Base-by-base conservation (phyloP, 345 rosid genomes). In the Capsella bursapastoris region DNA sequence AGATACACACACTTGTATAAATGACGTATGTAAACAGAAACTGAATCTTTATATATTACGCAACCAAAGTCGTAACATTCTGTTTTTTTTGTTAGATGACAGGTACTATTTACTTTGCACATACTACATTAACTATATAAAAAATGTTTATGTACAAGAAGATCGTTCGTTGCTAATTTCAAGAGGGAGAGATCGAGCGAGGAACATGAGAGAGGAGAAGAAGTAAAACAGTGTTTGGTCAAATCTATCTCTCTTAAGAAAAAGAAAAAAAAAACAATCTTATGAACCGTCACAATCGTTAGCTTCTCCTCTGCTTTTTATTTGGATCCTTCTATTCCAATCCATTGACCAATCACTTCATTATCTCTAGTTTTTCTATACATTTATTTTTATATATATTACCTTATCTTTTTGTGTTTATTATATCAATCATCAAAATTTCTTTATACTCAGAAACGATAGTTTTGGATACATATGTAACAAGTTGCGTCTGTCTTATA, bases 301-400 rank as follows among this genome's bases (percentile, higher is more conserved):
- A 34, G 71, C 67, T 77, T 77, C 74, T 34, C 34, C 32, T 75
- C 61, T 70, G 53, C 71, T 77, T 72, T 77, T 72, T 58, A 16
- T 71, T 71, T 78, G 73, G 77, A 72, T 72, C 69, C 81, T 78
- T 78, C 73, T 60, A 66, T 78, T 72, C 81, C 73, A 78, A 65
- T 78, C 4, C 81, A 66, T 78, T 78, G 81, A 78, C 81, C 81
- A 72, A 78, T 78, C 81, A 78, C 68, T 57, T 57, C 67, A 68
- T 61, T 61, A 75, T 68, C 74, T 75, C 47, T 56, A 53, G 9
- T 65, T 78, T 34, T 71, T 28, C 28, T 66, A 44, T 1, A 6
- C 48, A 38, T 12, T 57, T 77, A 27, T 44, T 29, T 53, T 29
- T 18, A 18, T 32, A 11, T 35, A 57, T 48, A 18, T 77, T 70